Conservation (phyloP, 257 asterid genomes). For the Scutellaria baicalensis region DNA sequence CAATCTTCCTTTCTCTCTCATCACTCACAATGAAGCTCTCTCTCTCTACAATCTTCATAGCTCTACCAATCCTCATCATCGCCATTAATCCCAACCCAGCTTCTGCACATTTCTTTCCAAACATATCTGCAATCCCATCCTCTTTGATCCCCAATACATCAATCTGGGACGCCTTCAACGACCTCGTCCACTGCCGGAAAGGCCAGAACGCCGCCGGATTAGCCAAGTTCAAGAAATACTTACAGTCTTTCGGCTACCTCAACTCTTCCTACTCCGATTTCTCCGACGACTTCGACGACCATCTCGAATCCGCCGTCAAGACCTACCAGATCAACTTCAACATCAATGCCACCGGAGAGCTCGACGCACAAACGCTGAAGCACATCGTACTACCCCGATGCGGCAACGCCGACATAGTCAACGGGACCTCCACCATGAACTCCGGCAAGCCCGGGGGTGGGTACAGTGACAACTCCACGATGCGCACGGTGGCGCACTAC, state of each 20-base stretch:
- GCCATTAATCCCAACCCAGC: background rate
- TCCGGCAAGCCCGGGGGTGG: slow-evolving; percentile 5
- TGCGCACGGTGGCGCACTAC: slow-evolving; percentile 64
- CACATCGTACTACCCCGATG: slow-evolving; percentile 63
- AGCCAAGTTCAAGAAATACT: slow-evolving; percentile 46
- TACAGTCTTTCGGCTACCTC: slow-evolving; percentile 62
- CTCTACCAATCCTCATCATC: background rate
- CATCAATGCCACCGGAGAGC: slow-evolving; percentile 51
- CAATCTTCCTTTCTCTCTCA: background rate
- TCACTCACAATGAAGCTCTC: slow-evolving; percentile 10
- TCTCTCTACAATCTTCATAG: background rate
- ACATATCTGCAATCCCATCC: slow-evolving; percentile 35
- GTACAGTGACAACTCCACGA: background rate
- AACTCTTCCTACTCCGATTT: slow-evolving; percentile 26
- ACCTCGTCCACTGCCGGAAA: slow-evolving; percentile 41
- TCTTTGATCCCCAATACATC: slow-evolving; percentile 34
- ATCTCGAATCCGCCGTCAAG: slow-evolving; percentile 48
- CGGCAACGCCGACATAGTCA: slow-evolving; percentile 59
- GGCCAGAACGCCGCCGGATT: slow-evolving; percentile 50
- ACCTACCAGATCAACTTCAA: slow-evolving; percentile 71
- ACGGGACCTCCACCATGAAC: slow-evolving; percentile 51
- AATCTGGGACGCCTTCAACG: slow-evolving; percentile 46
- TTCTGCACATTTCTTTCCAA: slow-evolving; percentile 37
- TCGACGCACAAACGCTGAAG: slow-evolving; percentile 39
- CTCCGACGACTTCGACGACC: slow-evolving; percentile 63